Conservation (phyloP, 78 protist species). For the Ministeria vibrans region DNA sequence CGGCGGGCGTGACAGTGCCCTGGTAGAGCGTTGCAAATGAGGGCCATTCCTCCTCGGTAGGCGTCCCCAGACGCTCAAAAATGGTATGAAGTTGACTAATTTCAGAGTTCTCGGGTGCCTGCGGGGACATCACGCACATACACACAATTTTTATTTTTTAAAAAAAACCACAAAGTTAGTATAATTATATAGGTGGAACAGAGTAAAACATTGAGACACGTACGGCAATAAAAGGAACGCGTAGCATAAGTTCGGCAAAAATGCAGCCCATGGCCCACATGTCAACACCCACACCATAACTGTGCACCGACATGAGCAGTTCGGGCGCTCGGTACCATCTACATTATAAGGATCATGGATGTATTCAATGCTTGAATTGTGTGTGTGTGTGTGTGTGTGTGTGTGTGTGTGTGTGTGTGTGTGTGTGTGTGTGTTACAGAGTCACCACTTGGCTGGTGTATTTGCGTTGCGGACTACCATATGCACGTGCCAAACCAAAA, state of each 20-base stretch:
- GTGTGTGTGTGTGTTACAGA: constrained; percentile 60
- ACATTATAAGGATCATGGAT: background rate
- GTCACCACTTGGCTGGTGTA: constrained; percentile 92
- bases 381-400: background rate
- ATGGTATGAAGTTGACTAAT: too few species aligned
- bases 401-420: background rate
- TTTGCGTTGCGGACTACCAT: constrained; percentile 82
- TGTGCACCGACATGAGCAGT: background rate
- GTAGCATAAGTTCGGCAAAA: constrained; percentile 88
- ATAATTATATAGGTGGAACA: background rate
- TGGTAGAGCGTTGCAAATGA: background rate
- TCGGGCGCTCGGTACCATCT: constrained; percentile 8
- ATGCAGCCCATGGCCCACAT: constrained; percentile 94
- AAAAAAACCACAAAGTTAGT: background rate
- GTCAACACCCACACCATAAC: constrained; percentile 59
- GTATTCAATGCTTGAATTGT: background rate
- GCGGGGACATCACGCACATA: too few species aligned
- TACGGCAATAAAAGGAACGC: constrained; percentile 85
- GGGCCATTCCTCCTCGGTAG: background rate
- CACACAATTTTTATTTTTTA: background rate
- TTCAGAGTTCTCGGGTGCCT: too few species aligned
- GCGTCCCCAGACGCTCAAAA: background rate
- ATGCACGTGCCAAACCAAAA: constrained; percentile 91
- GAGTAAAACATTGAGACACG: background rate
- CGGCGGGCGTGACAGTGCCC: background rate